Evolutionary conservation across 2,329 filamentous ascomycete species (phyloP).

Genomic region (Fonsecaea multimorphosa): DNA sequence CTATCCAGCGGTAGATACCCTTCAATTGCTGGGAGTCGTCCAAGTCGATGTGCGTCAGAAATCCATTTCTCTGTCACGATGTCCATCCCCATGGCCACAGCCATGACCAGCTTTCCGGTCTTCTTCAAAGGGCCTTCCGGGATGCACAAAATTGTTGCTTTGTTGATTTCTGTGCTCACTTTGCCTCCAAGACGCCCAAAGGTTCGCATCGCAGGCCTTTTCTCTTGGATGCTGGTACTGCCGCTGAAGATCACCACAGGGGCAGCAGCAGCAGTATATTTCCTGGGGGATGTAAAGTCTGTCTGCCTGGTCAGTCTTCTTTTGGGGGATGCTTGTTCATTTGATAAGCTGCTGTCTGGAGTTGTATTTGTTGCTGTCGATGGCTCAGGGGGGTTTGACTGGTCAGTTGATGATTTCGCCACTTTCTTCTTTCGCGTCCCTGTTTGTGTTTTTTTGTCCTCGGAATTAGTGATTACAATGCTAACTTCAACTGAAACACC

Average conservation of each 20-base stretch:
- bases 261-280: neutral
- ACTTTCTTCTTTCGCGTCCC: neutral
- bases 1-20: slow-evolving; percentile 45
- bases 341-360: neutral
- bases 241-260: slow-evolving; percentile 28
- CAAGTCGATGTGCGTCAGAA: slow-evolving; percentile 46
- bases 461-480: neutral
- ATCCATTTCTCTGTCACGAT: slow-evolving; percentile 58
- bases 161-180: slow-evolving; percentile 20
- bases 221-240: slow-evolving; percentile 20
- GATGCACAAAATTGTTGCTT: slow-evolving; percentile 45
- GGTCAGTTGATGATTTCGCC: neutral
- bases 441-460: neutral
- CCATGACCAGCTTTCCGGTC: slow-evolving; percentile 54
- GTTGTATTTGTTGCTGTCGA: neutral
- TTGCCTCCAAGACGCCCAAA: slow-evolving; percentile 26
- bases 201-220: slow-evolving; percentile 23
- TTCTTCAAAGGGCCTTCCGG: slow-evolving; percentile 48
- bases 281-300: neutral
- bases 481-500: neutral
- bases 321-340: neutral
- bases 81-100: slow-evolving; percentile 51
- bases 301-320: neutral
- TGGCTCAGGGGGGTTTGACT: neutral
- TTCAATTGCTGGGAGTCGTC: slow-evolving; percentile 45